Percentiles rank a stretch among this genome's conserved stretches.
These are phyloP conservation scores for Hanseniaspora meyeri DNA, from an alignment of 805 yeast species.

Conservation along the genomic window DNA sequence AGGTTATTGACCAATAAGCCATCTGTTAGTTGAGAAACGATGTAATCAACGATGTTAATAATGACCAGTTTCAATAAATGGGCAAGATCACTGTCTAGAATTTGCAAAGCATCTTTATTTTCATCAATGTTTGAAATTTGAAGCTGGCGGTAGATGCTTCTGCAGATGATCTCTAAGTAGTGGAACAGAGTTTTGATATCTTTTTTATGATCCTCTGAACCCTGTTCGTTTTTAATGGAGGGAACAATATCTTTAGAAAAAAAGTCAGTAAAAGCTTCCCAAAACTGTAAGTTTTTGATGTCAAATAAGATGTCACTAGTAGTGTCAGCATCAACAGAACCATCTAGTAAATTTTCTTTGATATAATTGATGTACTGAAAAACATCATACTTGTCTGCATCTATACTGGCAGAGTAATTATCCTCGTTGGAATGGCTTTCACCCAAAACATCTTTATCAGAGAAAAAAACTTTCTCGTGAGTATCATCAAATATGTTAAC, in stretches of 20 bases:
- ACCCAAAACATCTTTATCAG: neutral
- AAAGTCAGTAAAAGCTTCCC: neutral
- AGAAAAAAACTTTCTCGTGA: neutral
- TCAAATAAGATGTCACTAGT: constrained; percentile 1
- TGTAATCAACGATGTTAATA: constrained; percentile 53
- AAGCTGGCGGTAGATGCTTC: neutral
- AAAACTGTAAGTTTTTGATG: neutral
- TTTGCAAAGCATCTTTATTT: neutral
- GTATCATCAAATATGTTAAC: neutral
- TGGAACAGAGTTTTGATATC: neutral
- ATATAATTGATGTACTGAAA: neutral
- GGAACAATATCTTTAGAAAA: neutral
- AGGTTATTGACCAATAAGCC: constrained; percentile 51
- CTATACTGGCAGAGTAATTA: neutral
- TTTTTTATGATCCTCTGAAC: neutral
- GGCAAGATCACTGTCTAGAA: neutral
- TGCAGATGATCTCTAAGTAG: neutral
- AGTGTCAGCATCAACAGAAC: neutral
- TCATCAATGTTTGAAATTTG: neutral
- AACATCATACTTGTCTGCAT: neutral
- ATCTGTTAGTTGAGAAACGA: constrained; percentile 44
- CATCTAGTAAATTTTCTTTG: neutral
- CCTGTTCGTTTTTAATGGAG: neutral
- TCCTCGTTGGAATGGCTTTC: neutral
- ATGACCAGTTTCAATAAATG: constrained; percentile 47